Conservation (phyloP, 2,329 filamentous ascomycete genomes). For the Aspergillus tubingensis region DNA sequence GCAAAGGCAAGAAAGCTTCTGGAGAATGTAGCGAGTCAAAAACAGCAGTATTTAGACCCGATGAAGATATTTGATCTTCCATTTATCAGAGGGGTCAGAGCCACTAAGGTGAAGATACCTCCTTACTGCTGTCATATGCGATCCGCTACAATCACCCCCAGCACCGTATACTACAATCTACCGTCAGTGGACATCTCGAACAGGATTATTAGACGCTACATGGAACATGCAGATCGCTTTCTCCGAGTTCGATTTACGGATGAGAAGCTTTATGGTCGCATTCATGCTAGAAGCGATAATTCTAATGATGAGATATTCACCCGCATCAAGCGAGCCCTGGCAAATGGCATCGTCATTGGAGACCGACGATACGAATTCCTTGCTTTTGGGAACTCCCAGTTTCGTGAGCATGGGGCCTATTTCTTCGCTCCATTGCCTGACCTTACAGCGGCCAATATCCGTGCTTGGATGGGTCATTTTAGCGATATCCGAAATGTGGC, state of each 20-base stretch:
- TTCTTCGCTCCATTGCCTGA: slow-evolving; percentile 77
- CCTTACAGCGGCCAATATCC: slow-evolving; percentile 73
- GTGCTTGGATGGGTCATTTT: slow-evolving; percentile 84
- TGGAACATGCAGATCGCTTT: slow-evolving; percentile 72
- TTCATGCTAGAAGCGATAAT: slow-evolving; percentile 58
- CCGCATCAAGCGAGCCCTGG: slow-evolving; percentile 70
- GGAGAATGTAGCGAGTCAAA: slow-evolving; percentile 70
- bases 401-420: slow-evolving; percentile 87
- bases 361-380: slow-evolving; percentile 84
- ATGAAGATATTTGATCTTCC: slow-evolving; percentile 68
- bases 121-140: slow-evolving; percentile 73
- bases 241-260: slow-evolving; percentile 88
- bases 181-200: slow-evolving; percentile 86
- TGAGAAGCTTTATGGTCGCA: slow-evolving; percentile 66
- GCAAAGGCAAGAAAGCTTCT: slow-evolving; percentile 65
- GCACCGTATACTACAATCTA: slow-evolving; percentile 74
- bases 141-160: slow-evolving; percentile 80
- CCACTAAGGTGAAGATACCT: slow-evolving; percentile 58
- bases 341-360: slow-evolving; percentile 78
- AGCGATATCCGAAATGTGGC: slow-evolving; percentile 78
- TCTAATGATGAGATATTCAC: slow-evolving; percentile 71
- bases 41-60: slow-evolving; percentile 65
- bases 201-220: slow-evolving; percentile 75
- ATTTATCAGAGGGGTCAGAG: slow-evolving; percentile 45
- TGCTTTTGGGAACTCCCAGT: slow-evolving; percentile 92